phyloP scores from a whole-genome alignment of 495 filamentous ascomycete genomes.

The Saxophila tyrrhenica region DNA sequence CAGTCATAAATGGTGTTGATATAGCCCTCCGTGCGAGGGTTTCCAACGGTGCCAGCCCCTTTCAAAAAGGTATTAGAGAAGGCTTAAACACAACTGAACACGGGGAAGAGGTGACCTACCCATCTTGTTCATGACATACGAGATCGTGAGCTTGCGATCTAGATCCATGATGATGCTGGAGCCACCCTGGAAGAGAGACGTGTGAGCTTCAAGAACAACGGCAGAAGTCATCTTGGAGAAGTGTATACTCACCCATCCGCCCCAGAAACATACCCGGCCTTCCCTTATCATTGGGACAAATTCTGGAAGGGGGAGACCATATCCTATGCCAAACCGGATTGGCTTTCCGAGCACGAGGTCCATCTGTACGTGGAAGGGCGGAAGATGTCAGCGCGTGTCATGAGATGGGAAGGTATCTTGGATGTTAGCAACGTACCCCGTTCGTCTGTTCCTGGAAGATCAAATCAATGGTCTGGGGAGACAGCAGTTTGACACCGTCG shows the following conservation, averaged over 20 bases:
- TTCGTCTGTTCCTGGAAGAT: constrained; percentile 32
- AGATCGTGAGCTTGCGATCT: constrained; percentile 32
- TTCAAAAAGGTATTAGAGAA: too few species aligned
- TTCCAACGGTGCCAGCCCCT: not conserved
- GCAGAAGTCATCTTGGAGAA: too few species aligned
- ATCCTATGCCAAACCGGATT: constrained; percentile 32
- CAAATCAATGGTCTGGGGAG: constrained; percentile 26
- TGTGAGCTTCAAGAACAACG: too few species aligned
- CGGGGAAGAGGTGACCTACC: constrained; percentile 9
- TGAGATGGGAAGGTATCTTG: too few species aligned
- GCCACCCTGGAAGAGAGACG: constrained; percentile 22
- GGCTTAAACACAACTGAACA: not conserved
- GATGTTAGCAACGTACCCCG: too few species aligned
- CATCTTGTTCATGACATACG: constrained; percentile 39
- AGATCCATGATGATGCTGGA: constrained; percentile 36
- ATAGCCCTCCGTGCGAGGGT: not conserved
- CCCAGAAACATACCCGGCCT: constrained; percentile 33
- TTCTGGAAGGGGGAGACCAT: constrained; percentile 24
- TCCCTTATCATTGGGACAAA: constrained; percentile 18
- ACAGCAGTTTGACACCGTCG: constrained; percentile 27
- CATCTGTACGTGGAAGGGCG: too few species aligned
- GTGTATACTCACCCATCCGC: constrained; percentile 24
- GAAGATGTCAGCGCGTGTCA: too few species aligned
- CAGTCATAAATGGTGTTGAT: not conserved
- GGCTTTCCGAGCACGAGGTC: constrained; percentile 27